Conservation (phyloP, 2,329 filamentous ascomycete genomes). For the Sclerotinia glacialis region DNA sequence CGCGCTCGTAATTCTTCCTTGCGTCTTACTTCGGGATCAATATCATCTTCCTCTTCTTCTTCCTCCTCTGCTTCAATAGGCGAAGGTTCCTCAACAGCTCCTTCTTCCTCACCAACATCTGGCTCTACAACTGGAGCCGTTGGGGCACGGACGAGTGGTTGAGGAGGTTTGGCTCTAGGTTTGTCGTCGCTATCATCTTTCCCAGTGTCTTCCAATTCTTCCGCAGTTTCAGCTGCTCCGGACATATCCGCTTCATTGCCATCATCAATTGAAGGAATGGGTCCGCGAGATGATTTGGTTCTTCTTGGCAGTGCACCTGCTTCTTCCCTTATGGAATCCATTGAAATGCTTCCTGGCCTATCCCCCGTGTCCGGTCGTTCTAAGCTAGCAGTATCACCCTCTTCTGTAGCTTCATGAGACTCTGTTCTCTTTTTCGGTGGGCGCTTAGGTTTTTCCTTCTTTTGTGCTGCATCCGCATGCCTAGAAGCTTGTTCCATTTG, state of each 20-base stretch:
- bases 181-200: constrained; percentile 72
- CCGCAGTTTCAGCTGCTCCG: constrained; percentile 61
- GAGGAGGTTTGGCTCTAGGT: constrained; percentile 31
- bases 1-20: constrained; percentile 86
- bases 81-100: constrained; percentile 44
- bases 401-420: constrained; percentile 45
- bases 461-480: constrained; percentile 72
- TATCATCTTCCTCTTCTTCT: constrained; percentile 77
- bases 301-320: constrained; percentile 45
- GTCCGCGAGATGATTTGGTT: constrained; percentile 52
- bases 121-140: constrained; percentile 42
- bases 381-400: constrained; percentile 40
- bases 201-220: constrained; percentile 61
- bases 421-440: constrained; percentile 65
- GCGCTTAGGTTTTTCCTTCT: constrained; percentile 85
- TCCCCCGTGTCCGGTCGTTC: constrained; percentile 52
- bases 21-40: constrained; percentile 82
- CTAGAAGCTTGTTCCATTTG: constrained; percentile 85
- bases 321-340: constrained; percentile 47
- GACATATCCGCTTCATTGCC: constrained; percentile 66
- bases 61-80: constrained; percentile 51
- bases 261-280: constrained; percentile 47
- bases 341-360: constrained; percentile 48
- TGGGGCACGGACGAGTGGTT: constrained; percentile 42
- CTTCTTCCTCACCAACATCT: constrained; percentile 49